Evolutionary conservation across 441 rosid species (phyloP).

Genomic region (Aleurites moluccanus): DNA sequence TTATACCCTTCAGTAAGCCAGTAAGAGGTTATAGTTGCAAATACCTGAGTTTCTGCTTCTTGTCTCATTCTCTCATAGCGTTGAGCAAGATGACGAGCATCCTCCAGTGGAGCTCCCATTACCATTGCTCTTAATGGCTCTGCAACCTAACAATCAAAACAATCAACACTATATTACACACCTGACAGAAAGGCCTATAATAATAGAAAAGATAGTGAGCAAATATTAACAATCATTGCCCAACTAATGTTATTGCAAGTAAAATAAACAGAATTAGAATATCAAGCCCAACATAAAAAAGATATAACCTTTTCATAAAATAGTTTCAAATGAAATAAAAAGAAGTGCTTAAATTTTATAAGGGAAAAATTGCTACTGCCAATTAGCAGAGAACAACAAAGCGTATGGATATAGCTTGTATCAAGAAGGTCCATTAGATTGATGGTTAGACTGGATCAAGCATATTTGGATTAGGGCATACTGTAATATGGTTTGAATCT

Average conservation of each 20-base stretch:
- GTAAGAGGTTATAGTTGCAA: slow-evolving; percentile 17
- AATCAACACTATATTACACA: slow-evolving; percentile 25
- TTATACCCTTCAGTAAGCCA: background rate
- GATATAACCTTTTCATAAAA: background rate
- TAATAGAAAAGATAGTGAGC: background rate
- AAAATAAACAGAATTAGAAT: background rate
- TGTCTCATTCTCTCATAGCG: slow-evolving; percentile 86
- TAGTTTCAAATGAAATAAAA: background rate
- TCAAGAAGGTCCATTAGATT: background rate
- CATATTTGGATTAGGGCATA: background rate
- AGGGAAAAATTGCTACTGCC: background rate
- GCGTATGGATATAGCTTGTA: background rate
- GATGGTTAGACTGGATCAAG: background rate
- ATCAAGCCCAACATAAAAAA: background rate
- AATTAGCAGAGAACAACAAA: background rate
- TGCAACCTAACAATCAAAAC: slow-evolving; percentile 59
- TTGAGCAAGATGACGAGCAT: slow-evolving; percentile 93
- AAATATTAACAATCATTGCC: background rate
- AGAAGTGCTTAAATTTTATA: background rate
- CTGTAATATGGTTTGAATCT: background rate
- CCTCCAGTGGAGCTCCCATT: slow-evolving; percentile 89
- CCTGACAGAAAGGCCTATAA: slow-evolving; percentile 6
- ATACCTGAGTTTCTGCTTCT: slow-evolving; percentile 91
- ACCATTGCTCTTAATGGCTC: slow-evolving; percentile 95
- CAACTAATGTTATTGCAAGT: background rate